phyloP scores from a whole-genome alignment of 1,284 basidiomycete genomes.

The Ceratobasidium sp. region DNA sequence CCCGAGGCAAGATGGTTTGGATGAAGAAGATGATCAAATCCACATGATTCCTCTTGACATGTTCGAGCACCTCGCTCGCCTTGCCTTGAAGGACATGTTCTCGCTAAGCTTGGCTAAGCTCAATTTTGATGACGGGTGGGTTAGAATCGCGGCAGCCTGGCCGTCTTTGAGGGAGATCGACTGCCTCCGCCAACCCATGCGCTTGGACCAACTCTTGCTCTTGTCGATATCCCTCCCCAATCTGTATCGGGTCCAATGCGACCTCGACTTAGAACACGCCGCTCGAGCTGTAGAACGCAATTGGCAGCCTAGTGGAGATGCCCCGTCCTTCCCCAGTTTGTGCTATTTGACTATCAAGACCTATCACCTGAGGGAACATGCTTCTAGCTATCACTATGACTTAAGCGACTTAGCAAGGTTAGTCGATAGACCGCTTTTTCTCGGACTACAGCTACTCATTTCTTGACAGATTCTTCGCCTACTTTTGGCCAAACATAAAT shows the following conservation, averaged over 20 bases:
- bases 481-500: neutral
- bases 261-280: neutral
- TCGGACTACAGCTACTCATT: neutral
- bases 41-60: neutral
- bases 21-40: neutral
- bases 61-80: neutral
- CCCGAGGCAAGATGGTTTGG: neutral
- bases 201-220: neutral
- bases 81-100: neutral
- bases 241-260: neutral
- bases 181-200: neutral
- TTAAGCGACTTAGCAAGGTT: constrained; percentile 1
- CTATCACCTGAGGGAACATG: neutral
- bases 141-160: neutral
- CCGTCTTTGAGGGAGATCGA: neutral
- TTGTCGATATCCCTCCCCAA: neutral
- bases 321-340: neutral
- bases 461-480: neutral
- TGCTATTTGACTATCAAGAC: neutral
- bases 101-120: neutral
- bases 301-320: neutral
- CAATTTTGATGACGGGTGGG: neutral
- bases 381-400: neutral
- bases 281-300: neutral
- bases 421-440: neutral